Percentiles rank a stretch among this genome's conserved stretches.
These are phyloP conservation scores for Gastrodia elata DNA, from an alignment of 106 monocot species.

Conservation along the genomic window DNA sequence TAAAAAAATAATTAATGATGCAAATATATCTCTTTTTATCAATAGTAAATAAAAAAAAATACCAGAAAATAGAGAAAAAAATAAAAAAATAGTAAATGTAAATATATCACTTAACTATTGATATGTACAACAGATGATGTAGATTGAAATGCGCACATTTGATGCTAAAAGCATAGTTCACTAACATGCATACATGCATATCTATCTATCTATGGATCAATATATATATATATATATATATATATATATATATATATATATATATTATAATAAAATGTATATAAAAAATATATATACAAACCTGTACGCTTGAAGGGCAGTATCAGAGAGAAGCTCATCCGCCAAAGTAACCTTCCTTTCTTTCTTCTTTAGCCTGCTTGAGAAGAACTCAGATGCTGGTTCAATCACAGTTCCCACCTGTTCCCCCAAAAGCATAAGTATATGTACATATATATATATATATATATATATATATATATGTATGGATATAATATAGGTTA, in stretches of 20 bases:
- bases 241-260: neutral
- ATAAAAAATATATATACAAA: constrained; percentile 13
- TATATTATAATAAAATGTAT: too few relatives aligned
- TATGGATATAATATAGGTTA: neutral
- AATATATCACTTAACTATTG: too few relatives aligned
- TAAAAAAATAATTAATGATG: neutral
- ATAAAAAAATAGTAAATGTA: too few relatives aligned
- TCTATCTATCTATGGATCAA: too few relatives aligned
- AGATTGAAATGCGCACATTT: too few relatives aligned
- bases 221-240: neutral
- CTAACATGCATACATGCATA: too few relatives aligned
- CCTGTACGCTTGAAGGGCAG: constrained; percentile 54
- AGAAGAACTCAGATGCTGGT: constrained; percentile 65
- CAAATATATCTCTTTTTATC: too few relatives aligned
- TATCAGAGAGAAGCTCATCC: constrained; percentile 70
- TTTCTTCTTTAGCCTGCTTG: constrained; percentile 71
- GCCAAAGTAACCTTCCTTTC: constrained; percentile 75
- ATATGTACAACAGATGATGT: too few relatives aligned
- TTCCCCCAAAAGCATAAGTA: neutral
- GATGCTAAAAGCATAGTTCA: too few relatives aligned
- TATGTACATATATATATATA: neutral
- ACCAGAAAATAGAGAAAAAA: too few relatives aligned
- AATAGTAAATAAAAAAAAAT: too few relatives aligned
- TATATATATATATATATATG: neutral
- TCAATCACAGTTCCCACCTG: constrained; percentile 84